Conservation (phyloP, 2,329 filamentous ascomycete genomes). For the Fusarium piperis region DNA sequence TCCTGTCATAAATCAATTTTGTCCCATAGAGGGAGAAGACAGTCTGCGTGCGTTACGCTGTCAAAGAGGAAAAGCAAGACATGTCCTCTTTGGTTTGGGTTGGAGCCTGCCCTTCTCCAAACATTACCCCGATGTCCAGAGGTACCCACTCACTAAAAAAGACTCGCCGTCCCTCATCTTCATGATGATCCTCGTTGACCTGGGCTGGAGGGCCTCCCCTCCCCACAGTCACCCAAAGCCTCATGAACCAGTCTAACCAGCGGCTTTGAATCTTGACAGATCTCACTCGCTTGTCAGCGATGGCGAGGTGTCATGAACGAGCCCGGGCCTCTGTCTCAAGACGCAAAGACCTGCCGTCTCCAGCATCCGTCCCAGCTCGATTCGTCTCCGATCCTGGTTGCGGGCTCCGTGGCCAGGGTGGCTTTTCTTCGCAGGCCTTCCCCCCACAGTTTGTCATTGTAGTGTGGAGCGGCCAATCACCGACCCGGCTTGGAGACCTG, state of each 20-base stretch:
- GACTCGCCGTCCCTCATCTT: slow-evolving; percentile 15
- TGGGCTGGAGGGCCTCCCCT: not conserved
- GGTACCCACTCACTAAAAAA: slow-evolving; percentile 11
- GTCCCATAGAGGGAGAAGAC: not conserved
- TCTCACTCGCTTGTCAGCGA: slow-evolving; percentile 13
- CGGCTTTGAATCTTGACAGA: slow-evolving; percentile 3
- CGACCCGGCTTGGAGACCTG: slow-evolving; percentile 1
- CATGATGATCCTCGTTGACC: not conserved
- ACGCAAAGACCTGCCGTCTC: slow-evolving; percentile 29
- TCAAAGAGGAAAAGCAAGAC: not conserved
- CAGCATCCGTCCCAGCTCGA: slow-evolving; percentile 29
- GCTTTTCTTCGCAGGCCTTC: not conserved
- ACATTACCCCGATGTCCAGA: slow-evolving; percentile 27
- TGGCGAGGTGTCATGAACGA: slow-evolving; percentile 2
- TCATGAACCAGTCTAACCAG: slow-evolving; percentile 3
- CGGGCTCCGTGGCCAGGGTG: slow-evolving; percentile 1
- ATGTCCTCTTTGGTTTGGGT: not conserved
- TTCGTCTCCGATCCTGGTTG: slow-evolving; percentile 31
- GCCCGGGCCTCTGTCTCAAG: slow-evolving; percentile 11
- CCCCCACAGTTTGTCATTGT: slow-evolving; percentile 38
- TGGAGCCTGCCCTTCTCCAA: slow-evolving; percentile 17
- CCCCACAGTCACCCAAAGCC: slow-evolving; percentile 8
- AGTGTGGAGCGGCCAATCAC: slow-evolving; percentile 44
- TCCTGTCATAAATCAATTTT: slow-evolving; percentile 10
- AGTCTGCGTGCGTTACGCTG: not conserved